These are phyloP conservation scores for Lentinula sp. DNA, from an alignment of 768 basidiomycete genomes.

Conservation along the genomic window DNA sequence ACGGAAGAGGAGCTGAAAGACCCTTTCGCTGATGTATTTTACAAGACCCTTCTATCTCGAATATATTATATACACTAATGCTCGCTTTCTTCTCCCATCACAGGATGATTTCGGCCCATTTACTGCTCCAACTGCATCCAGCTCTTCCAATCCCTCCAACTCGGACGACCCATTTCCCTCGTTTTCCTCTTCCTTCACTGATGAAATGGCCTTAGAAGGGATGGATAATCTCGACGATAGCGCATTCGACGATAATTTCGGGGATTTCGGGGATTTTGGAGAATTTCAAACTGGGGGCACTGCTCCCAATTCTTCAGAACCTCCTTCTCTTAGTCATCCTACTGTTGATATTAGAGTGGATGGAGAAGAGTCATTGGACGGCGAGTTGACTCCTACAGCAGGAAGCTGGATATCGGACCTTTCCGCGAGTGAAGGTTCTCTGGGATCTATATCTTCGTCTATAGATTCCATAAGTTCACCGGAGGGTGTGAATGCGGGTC, in stretches of 20 bases:
- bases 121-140: slow-evolving; percentile 50
- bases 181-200: slow-evolving; percentile 53
- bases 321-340: slow-evolving; percentile 12
- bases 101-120: slow-evolving; percentile 80
- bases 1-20: neutral
- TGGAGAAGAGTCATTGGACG: slow-evolving; percentile 17
- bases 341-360: slow-evolving; percentile 13
- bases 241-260: slow-evolving; percentile 45
- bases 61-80: neutral
- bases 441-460: slow-evolving; percentile 2
- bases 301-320: slow-evolving; percentile 10
- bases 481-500: neutral
- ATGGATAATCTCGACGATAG: slow-evolving; percentile 53
- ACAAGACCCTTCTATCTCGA: no score
- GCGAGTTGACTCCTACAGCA: slow-evolving; percentile 55
- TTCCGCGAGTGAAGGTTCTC: neutral
- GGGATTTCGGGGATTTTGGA: slow-evolving; percentile 54
- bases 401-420: slow-evolving; percentile 51
- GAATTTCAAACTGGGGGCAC: slow-evolving; percentile 62
- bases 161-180: slow-evolving; percentile 46
- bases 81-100: neutral
- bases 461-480: slow-evolving; percentile 2
- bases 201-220: slow-evolving; percentile 35
- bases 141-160: slow-evolving; percentile 14
- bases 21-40: slow-evolving; percentile 1